Base-by-base conservation (phyloP, 2,329 filamentous ascomycete genomes). In the Trichoderma aggressivum region DNA sequence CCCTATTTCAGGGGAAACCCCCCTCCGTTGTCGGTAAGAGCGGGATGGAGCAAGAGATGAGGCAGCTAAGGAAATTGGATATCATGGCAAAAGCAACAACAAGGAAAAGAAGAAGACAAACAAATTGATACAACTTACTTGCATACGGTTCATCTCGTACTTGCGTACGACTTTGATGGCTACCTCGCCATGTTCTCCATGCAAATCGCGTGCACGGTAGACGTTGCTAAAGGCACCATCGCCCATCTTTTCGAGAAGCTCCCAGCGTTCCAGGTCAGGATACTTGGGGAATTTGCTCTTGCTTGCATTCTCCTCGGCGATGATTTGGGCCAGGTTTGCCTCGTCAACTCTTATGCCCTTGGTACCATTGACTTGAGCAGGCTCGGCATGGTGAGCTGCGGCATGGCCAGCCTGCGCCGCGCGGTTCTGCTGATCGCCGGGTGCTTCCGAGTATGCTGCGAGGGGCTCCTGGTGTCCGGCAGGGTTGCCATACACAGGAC, bases 191-290 rank as follows among this genome's bases (percentile, higher is more conserved):
- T 88, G 88, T 73, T 90, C 86, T 53, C 92, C 92, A 7, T 90
- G 87, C 59, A 84, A 80, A 80, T 99, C 96, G 75, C 87, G 88
- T 47, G 96, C 96, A 50, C 93, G 91, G 82, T 98, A 99, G 74
- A 99, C 96, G 78, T 98, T 98, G 85, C 95, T 98, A 86, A 99
- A 99, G 72, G 96, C 96, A 73, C 96, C 96, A 76, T 98, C 96
- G 74, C 96, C 96, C 95, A 99, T 99, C 87, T 98, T 98, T 83
- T 97, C 94, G 66, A 96, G 72, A 39, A 98, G 85, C 68, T 91
- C 89, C 91, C 93, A 99, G 78, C 94, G 78, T 66, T 83, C 82
- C 10, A 83, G 77, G 34, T 82, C 82, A 2, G 81, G 81, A 64
- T 83, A 83, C 76, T 85, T 88, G 53, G 96, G 95, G 78, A 98